Base-by-base conservation (phyloP, 2,329 filamentous ascomycete species). In the Xylaria sp. region DNA sequence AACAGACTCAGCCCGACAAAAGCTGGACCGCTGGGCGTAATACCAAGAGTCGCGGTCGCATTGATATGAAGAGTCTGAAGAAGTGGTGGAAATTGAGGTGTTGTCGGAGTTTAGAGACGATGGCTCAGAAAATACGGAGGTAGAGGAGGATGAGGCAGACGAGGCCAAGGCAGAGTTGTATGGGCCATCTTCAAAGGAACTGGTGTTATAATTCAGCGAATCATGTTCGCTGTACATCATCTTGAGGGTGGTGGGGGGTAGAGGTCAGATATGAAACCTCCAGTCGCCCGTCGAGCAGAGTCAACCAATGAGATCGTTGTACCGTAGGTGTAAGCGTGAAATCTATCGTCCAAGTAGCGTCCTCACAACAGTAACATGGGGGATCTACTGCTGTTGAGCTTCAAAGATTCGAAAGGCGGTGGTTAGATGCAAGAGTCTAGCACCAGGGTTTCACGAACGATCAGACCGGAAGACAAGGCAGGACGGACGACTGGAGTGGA, bases 71-170 rank as follows among this genome's bases (percentile, higher is more conserved):
- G 73, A 80, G 75, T 89, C 86, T 71, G 87, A 88, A 67, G 87
- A 88, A 66, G 88, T 87, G 77, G 88, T 85, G 64, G 90, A 90
- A 71, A 87, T 80, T 63, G 88, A 90, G 48, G 90, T 90, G 69
- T 91, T 90, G 75, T 91, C 88, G 63, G 92, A 93, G 70, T 85
- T 85, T 81, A 93, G 91, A 23, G 88, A 90, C 65, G 89, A 91
- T 60, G 85, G 87, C 76, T 91, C 86, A 73, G 93, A 96, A 85
- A 93, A 96, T 75, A 93, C 86, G 40, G 93, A 96, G 65, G 90
- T 88, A 66, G 91, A 88, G 23, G 92, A 94, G 65, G 91, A 91
- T 35, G 92, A 93, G 67, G 91, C 89, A 74, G 92, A 92, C 65
- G 91, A 91, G 77, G 90, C 88, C 84, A 93, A 83, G 50, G 91